Base-by-base conservation (phyloP, 2,329 filamentous ascomycete species). In the Iodosphaeria phyllophila region DNA sequence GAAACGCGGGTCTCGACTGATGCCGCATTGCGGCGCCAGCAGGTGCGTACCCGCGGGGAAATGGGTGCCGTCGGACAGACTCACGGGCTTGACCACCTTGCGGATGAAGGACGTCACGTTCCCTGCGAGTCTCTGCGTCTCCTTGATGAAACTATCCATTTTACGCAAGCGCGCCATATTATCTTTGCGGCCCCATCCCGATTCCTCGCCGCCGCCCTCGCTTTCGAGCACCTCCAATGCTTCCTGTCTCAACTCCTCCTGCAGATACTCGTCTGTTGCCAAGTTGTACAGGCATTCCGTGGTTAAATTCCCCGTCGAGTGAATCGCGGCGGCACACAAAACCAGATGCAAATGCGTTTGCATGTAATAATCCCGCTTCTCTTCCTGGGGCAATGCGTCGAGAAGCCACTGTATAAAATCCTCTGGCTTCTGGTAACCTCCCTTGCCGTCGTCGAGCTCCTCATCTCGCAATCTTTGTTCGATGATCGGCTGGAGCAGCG, bases 211-310 rank as follows among this genome's bases (percentile, higher is more conserved):
- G 2, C 46, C 46, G 14, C 42, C 41, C 13, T 46, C 41, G n/a
- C 43, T 42, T 2, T 37, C 38, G 1, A 60, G 35, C 0, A 49
- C 51, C 1, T 44, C 34, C 3, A 44, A 35, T 5, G 60, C 55
- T 33, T 72, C 65, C 12, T 61, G 49, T 2, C 65, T 55, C 2
- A 70, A 41, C 8, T 56, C 51, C 5, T 58, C 45, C 17, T 62
- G 42, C 33, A 60, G 50, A 16, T 67, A 55, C 0, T 61, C 63
- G 33, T 50, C 43, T 5, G 56, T 48, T 0, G 54, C 55, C 4
- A 73, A 39, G 28, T 62, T 57, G 35, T 60, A 66, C 23, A 72
- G 50, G 5, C 53, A 56, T 29, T 49, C 65, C 2, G 55, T 58
- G 0, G 51, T 33, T 0, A 54, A 47, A 22, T 56, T 37, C 0